Evolutionary conservation across 2,329 filamentous ascomycete genomes (phyloP).

Genomic region (Ceratocystis albifundus): DNA sequence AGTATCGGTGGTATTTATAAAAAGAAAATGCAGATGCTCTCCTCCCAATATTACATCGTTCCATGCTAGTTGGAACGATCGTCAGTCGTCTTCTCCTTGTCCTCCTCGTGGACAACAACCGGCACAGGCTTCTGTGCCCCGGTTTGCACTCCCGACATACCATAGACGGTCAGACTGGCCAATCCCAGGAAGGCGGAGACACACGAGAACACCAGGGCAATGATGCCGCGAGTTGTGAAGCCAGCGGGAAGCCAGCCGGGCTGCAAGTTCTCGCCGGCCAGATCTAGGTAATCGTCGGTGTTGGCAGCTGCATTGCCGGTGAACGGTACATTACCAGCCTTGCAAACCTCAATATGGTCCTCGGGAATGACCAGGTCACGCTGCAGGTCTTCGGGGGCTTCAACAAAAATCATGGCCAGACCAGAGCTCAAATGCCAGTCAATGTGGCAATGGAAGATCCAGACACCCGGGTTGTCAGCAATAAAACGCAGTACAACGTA

Average conservation of each 20-base stretch:
- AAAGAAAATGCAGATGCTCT: not conserved
- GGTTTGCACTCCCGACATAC: conserved; percentile 13
- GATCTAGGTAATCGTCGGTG: conserved; percentile 40
- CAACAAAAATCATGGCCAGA: conserved; percentile 31
- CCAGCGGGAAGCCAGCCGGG: conserved; percentile 52
- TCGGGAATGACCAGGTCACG: conserved; percentile 43
- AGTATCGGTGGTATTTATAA: not conserved
- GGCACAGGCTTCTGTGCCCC: not conserved
- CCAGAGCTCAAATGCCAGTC: conserved; percentile 42
- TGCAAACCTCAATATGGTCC: conserved; percentile 36
- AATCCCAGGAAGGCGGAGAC: conserved; percentile 58
- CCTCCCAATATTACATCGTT: not conserved
- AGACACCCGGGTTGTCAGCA: conserved; percentile 38
- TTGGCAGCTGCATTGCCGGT: conserved; percentile 51
- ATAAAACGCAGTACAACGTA: conserved; percentile 38
- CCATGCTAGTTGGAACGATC: not conserved
- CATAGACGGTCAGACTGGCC: conserved; percentile 23
- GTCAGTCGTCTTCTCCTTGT: not conserved
- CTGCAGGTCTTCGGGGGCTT: conserved; percentile 35
- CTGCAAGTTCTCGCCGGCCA: conserved; percentile 38
- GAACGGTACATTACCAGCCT: conserved; percentile 33
- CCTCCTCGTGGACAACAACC: conserved; percentile 10
- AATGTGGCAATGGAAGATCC: conserved; percentile 39
- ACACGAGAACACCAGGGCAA: conserved; percentile 63
- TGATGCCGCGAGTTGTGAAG: conserved; percentile 59